These are phyloP conservation scores for Tricladium varicosporioides DNA, from an alignment of 2,329 filamentous ascomycete species.

Conservation along the genomic window DNA sequence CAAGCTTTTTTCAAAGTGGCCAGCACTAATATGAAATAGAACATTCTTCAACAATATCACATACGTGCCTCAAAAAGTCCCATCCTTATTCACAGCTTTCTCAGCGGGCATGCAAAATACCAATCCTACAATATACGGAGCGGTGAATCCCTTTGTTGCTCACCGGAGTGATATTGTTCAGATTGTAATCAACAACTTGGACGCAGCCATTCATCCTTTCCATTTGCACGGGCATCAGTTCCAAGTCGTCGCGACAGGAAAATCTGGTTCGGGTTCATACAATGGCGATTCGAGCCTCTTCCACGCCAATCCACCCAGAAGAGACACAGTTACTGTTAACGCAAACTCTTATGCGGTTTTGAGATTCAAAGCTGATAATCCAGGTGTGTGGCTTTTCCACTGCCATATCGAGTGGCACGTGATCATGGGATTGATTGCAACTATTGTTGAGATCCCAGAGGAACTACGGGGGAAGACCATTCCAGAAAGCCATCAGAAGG, in stretches of 20 bases:
- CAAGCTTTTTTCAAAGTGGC: too few species aligned
- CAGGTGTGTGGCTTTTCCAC: conserved; percentile 50
- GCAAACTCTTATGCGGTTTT: conserved; percentile 41
- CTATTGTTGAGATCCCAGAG: conserved; percentile 19
- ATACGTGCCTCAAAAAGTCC: conserved; percentile 73
- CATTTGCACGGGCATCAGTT: conserved; percentile 57
- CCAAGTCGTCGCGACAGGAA: conserved; percentile 31
- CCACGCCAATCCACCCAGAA: conserved; percentile 45
- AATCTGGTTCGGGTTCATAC: conserved; percentile 2
- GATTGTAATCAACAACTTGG: conserved; percentile 49
- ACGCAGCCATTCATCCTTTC: conserved; percentile 46
- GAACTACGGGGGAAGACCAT: conserved; percentile 33
- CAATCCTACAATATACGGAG: conserved; percentile 60
- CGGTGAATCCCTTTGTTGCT: conserved; percentile 64
- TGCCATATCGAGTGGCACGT: conserved; percentile 48
- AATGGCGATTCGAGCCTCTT: conserved; percentile 6
- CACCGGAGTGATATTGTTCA: conserved; percentile 60
- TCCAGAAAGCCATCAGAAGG: conserved; percentile 45
- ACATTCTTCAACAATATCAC: conserved; percentile 73
- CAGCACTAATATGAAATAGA: conserved; percentile 6
- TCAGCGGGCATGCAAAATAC: conserved; percentile 45
- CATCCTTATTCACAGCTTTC: conserved; percentile 74
- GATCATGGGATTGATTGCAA: conserved; percentile 13
- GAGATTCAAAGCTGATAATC: conserved; percentile 48
- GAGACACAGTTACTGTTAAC: conserved; percentile 43